A percentile compares a stretch with the other conserved stretches of the same genome.
Evolutionary conservation across 2,329 filamentous ascomycete species (phyloP).

Genomic region (Ambrosiella cleistominuta): DNA sequence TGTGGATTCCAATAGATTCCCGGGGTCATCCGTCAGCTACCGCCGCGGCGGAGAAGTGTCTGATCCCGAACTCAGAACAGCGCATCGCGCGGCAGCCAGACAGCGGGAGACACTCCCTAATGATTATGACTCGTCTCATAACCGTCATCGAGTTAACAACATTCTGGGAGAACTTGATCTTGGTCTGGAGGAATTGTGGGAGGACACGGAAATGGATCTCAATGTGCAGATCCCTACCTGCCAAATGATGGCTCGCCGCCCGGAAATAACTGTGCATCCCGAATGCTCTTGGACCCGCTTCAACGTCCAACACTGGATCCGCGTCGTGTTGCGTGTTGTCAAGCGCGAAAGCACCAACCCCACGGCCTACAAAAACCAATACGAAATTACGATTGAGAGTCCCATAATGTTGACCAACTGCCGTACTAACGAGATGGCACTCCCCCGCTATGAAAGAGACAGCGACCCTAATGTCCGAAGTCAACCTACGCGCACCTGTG

Average conservation of each 20-base stretch:
- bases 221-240: conserved; percentile 84
- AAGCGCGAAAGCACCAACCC: conserved; percentile 65
- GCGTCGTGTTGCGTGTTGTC: conserved; percentile 61
- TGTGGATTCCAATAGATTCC: conserved; percentile 47
- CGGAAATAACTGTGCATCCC: conserved; percentile 51
- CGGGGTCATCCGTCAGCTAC: conserved; percentile 1
- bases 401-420: conserved; percentile 88
- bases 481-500: conserved; percentile 28
- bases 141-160: conserved; percentile 34
- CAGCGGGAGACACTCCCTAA: conserved; percentile 23
- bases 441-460: conserved; percentile 54
- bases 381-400: conserved; percentile 92
- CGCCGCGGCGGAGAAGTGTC: conserved; percentile 50
- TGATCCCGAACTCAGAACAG: conserved; percentile 27
- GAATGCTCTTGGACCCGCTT: conserved; percentile 91
- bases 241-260: conserved; percentile 63
- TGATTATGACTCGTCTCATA: conserved; percentile 15
- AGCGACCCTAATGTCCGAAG: conserved; percentile 30
- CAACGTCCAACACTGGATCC: conserved; percentile 91
- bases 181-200: conserved; percentile 54
- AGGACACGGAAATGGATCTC: conserved; percentile 86
- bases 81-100: conserved; percentile 35
- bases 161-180: conserved; percentile 64
- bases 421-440: conserved; percentile 74
- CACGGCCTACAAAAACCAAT: conserved; percentile 56